Base-by-base conservation (phyloP, 1,139 yeast species). In the Taphrina wiesneri region DNA sequence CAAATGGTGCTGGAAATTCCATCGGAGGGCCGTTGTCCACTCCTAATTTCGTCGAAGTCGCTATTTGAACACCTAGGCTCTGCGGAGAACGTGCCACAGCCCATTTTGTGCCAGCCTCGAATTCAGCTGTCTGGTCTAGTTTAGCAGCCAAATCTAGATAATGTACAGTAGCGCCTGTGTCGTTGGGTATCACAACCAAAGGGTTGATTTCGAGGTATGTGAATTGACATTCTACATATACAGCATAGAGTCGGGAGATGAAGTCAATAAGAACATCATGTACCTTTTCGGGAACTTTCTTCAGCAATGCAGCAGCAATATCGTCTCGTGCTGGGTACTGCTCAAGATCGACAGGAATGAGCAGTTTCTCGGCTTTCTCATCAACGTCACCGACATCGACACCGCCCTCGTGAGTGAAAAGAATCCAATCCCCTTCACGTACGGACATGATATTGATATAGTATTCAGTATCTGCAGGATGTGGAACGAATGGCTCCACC, bases 71-170 rank as follows among this genome's bases (percentile, higher is more conserved):
- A 65, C 82, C 82, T 39, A 79, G 75, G 26, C 78, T 77, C 59
- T 77, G 75, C 45, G 81, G 80, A 19, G 82, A 75, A 65, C 82
- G 77, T 21, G 82, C 81, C 39, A 75, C 72, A 49, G 82, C 82
- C 82, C 82, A 79, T 72, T 80, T 79, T 68, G 81, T 79, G 43
- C 82, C 82, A 67, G 82, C 79, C 73, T 80, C 82, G 70, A 80
- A 79, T 74, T 79, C 82, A 61, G 82, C 82, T 34, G 82, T 79
- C 72, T 79, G 82, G 70, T 79, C 82, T 66, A 79, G 76, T 76
- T 80, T 80, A 60, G 82, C 82, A 39, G 82, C 82, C 67, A 79
- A 74, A 71, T 79, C 82, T 47, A 79, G 78, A 73, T 79, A 80
- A 73, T 80, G 81, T 41, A 79, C 81, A 67, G 77, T 79, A 64